Base-by-base conservation (phyloP, 1,284 basidiomycete genomes). In the Xerocomus minutiporus region DNA sequence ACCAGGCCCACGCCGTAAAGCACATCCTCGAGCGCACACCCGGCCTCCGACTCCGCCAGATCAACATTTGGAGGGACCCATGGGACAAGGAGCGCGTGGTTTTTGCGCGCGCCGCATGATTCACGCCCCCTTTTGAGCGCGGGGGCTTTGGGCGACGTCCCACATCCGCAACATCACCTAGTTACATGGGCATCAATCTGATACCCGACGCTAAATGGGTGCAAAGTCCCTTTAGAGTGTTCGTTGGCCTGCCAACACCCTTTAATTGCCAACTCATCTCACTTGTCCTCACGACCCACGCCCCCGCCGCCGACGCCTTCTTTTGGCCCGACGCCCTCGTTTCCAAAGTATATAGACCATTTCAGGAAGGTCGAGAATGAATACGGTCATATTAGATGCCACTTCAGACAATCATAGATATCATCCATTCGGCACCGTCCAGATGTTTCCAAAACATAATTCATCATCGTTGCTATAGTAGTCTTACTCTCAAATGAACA, bases 41-140 rank as follows among this genome's bases (percentile, higher is more conserved):
- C 28, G 9, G 12, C 31, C 31, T 32, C 4, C 31, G 12, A 12
- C 61, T 71, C 43, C 78, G 79, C 2, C 81, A 86, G 63, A 75
- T 88, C 5, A 81, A 88, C 63, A 77, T 90, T 13, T 90, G 91
- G 84, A 66, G 69, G 53, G 92, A 94, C 67, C 86, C 86, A 51
- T 94, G 84, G 82, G 83, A 81, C 39, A 80, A 79, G 61, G 73
- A 80, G 55, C 79, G 87, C 50, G 82, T 83, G 34, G 81, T 88
- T 15, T 66, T 88, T 55, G 84, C 75, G 29, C 75, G 69, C 49
- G 54, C 20, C 50, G 49, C 51, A 47, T 62, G 51, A 32, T 32
- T 8, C 31, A 32, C 8, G 7, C 28, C 20, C 31, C 31, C 13
- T 5, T 11, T 32, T 32, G 31, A 32, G 15, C n/a, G 6, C n/a